A percentile compares a stretch with the other conserved stretches of the same genome.
These are phyloP conservation scores for Polytrichum formosum DNA, from an alignment of 225 moss, liverwort and hornwort species.

Conservation along the genomic window DNA sequence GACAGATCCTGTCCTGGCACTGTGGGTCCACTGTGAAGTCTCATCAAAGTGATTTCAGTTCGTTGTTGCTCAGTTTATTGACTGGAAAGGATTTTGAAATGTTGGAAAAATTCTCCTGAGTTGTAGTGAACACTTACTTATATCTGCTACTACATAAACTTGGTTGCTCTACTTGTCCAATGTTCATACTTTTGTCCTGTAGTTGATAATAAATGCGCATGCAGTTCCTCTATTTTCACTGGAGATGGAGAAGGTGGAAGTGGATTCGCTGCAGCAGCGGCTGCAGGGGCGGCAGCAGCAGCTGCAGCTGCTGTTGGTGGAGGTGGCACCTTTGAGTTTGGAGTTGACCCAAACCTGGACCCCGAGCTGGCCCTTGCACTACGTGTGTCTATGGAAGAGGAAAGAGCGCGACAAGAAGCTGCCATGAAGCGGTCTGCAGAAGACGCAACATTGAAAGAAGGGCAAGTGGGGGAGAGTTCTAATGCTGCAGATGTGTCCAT, in stretches of 20 bases:
- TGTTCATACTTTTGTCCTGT: background rate
- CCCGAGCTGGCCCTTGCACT: conserved; percentile 96
- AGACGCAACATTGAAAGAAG: conserved; percentile 61
- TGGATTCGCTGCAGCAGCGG: conserved; percentile 98
- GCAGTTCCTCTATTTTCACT: conserved; percentile 89
- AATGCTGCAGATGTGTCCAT: conserved; percentile 70
- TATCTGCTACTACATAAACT: background rate
- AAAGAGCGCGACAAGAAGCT: conserved; percentile 93
- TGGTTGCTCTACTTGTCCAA: no score
- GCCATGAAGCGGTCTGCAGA: conserved; percentile 93
- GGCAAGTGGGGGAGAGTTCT: conserved; percentile 67
- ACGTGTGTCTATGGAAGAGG: conserved; percentile 98
- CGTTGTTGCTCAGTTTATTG: no score
- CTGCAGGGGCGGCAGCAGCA: conserved; percentile 90
- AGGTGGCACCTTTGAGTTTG: conserved; percentile 90
- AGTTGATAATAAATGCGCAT: background rate
- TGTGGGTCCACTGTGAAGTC: no score
- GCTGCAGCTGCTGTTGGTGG: conserved; percentile 92
- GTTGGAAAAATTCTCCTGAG: no score
- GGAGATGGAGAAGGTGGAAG: conserved; percentile 99
- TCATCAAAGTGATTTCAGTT: no score
- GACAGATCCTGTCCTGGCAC: no score
- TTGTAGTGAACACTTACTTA: no score
- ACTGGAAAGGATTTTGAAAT: no score
- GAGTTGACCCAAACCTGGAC: conserved; percentile 95